These are phyloP conservation scores for Musa troglodytarum DNA, from an alignment of 176 grass and related monocot genomes.

Conservation along the genomic window DNA sequence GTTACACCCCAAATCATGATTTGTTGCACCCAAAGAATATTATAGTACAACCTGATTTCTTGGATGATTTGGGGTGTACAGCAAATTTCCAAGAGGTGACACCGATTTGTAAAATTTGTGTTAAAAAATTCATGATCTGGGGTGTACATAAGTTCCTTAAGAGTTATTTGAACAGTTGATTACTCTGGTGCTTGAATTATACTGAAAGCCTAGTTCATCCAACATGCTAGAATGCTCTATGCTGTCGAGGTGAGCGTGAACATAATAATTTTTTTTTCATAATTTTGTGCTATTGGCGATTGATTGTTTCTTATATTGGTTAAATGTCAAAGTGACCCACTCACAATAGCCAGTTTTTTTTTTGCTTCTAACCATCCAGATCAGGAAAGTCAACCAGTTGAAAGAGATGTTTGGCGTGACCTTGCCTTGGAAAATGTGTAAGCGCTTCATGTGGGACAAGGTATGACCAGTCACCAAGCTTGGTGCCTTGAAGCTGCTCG, in stretches of 20 bases:
- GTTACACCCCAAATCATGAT: no score
- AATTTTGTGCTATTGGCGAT: background rate
- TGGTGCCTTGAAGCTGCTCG: background rate
- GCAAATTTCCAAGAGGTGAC: no score
- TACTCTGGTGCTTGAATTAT: background rate
- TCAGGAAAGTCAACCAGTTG: constrained; percentile 60
- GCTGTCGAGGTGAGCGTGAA: background rate
- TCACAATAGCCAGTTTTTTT: background rate
- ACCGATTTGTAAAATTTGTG: background rate
- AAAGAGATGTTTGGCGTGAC: constrained; percentile 75
- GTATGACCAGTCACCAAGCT: constrained; percentile 11
- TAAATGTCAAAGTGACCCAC: no score
- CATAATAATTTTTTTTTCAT: background rate
- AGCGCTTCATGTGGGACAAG: constrained; percentile 28
- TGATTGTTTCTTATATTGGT: background rate
- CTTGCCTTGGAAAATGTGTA: constrained; percentile 73
- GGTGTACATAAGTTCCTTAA: background rate
- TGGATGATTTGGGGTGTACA: no score
- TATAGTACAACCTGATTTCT: no score
- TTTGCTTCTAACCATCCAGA: constrained; percentile 24
- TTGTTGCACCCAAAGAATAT: no score
- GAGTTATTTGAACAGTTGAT: background rate
- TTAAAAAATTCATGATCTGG: background rate
- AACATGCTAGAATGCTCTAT: background rate
- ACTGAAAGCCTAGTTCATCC: background rate